phyloP scores from a whole-genome alignment of 2,329 filamentous ascomycete species.

The Paramyrothecium roridum region DNA sequence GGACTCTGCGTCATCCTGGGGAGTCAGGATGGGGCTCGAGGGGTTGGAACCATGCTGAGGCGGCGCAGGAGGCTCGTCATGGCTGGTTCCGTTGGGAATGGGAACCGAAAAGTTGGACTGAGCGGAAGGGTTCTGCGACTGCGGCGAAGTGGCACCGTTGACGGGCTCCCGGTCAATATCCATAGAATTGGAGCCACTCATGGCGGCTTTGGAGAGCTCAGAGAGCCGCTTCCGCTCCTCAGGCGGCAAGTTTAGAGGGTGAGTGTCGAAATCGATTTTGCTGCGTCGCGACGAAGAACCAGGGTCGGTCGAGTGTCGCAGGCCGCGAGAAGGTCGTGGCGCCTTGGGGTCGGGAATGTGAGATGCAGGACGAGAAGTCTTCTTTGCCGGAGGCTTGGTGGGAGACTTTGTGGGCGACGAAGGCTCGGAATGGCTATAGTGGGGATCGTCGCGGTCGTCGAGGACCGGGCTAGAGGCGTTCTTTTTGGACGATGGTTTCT shows the following conservation, averaged over 20 bases:
- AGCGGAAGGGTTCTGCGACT: slow-evolving; percentile 30
- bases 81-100: slow-evolving; percentile 44
- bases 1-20: slow-evolving; percentile 75
- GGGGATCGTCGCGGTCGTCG: slow-evolving; percentile 33
- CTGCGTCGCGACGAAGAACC: slow-evolving; percentile 42
- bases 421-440: slow-evolving; percentile 32
- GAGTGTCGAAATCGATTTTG: slow-evolving; percentile 66
- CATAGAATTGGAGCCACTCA: slow-evolving; percentile 66
- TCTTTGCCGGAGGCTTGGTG: slow-evolving; percentile 23
- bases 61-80: slow-evolving; percentile 56
- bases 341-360: slow-evolving; percentile 21
- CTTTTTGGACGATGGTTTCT: slow-evolving; percentile 43
- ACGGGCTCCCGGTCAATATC: slow-evolving; percentile 69
- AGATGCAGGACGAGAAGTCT: slow-evolving; percentile 25
- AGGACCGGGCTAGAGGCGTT: slow-evolving; percentile 29
- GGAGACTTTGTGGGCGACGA: slow-evolving; percentile 34
- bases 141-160: slow-evolving; percentile 48
- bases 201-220: slow-evolving; percentile 55
- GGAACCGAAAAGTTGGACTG: slow-evolving; percentile 49
- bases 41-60: slow-evolving; percentile 69
- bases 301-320: slow-evolving; percentile 46
- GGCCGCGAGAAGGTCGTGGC: slow-evolving; percentile 41
- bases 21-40: slow-evolving; percentile 51
- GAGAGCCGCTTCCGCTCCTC: slow-evolving; percentile 81
- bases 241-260: slow-evolving; percentile 86